A percentile compares a stretch with the other conserved stretches of the same genome.
phyloP scores from a whole-genome alignment of 139 green algal species.

The Spirogloea muscicola region DNA sequence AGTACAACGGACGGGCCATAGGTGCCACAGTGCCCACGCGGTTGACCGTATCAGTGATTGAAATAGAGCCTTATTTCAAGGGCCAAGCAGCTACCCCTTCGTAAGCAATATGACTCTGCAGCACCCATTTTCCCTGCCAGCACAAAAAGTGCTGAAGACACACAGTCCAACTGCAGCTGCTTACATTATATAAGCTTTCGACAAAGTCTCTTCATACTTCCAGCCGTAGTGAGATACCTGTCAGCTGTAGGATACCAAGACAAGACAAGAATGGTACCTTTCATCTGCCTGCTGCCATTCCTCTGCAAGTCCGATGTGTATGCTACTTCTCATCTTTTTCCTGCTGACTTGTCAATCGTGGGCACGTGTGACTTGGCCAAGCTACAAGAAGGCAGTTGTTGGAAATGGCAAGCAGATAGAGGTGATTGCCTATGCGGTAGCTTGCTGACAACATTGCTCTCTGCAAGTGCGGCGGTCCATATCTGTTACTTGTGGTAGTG shows the following conservation, averaged over 20 bases:
- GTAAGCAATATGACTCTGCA: neutral
- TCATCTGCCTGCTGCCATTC: too few relatives aligned
- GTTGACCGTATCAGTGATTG: slow-evolving; percentile 3
- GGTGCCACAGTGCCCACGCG: slow-evolving; percentile 14
- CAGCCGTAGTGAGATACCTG: neutral
- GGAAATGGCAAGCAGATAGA: slow-evolving; percentile 11
- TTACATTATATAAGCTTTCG: neutral
- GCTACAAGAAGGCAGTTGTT: slow-evolving; percentile 33
- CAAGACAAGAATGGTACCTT: too few relatives aligned
- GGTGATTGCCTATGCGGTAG: too few relatives aligned
- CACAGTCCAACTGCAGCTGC: neutral
- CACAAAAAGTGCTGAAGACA: too few relatives aligned
- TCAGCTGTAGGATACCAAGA: neutral
- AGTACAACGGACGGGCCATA: slow-evolving; percentile 13
- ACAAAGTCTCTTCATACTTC: neutral
- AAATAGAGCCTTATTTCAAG: slow-evolving; percentile 36
- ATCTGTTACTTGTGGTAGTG: neutral
- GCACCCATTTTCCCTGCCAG: neutral
- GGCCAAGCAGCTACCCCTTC: slow-evolving; percentile 13
- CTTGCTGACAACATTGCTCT: too few relatives aligned
- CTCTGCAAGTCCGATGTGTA: neutral
- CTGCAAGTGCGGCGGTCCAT: neutral
- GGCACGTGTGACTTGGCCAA: neutral
- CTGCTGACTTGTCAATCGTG: neutral
- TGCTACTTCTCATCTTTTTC: neutral